Conservation (phyloP, 2,329 filamentous ascomycete species). For the Sporothrix curviconia region DNA sequence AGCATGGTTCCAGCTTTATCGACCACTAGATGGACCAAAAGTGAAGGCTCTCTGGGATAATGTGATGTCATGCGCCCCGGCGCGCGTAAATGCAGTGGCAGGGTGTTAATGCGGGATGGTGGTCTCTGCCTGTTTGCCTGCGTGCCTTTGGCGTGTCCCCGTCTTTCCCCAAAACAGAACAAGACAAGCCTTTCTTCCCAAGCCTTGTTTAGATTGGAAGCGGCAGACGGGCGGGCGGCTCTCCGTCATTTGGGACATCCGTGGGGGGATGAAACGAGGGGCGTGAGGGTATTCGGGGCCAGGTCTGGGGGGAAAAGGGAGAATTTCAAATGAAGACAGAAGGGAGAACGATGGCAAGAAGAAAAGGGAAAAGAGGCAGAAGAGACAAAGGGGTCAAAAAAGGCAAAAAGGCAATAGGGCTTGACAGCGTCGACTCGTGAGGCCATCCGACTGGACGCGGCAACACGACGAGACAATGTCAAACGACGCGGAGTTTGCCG, state of each 20-base stretch:
- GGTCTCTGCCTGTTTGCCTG: too few relatives aligned
- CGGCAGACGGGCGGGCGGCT: background rate
- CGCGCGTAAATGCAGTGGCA: constrained; percentile 10
- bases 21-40: background rate
- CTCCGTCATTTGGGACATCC: background rate
- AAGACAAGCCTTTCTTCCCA: background rate
- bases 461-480: too few relatives aligned
- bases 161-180: too few relatives aligned
- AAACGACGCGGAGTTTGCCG: background rate
- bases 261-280: constrained; percentile 1
- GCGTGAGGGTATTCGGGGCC: background rate
- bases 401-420: too few relatives aligned
- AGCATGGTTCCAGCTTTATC: too few relatives aligned
- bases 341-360: too few relatives aligned
- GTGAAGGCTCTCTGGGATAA: background rate
- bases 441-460: too few relatives aligned
- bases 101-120: constrained; percentile 6
- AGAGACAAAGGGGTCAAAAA: too few relatives aligned
- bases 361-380: background rate
- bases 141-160: too few relatives aligned
- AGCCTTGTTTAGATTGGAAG: background rate
- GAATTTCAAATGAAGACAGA: too few relatives aligned
- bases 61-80: constrained; percentile 10
- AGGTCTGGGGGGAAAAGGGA: background rate
- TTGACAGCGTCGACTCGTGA: too few relatives aligned